phyloP scores from a whole-genome alignment of 371 early-diverging fungal genomes.

The Mucor lusitanicus region DNA sequence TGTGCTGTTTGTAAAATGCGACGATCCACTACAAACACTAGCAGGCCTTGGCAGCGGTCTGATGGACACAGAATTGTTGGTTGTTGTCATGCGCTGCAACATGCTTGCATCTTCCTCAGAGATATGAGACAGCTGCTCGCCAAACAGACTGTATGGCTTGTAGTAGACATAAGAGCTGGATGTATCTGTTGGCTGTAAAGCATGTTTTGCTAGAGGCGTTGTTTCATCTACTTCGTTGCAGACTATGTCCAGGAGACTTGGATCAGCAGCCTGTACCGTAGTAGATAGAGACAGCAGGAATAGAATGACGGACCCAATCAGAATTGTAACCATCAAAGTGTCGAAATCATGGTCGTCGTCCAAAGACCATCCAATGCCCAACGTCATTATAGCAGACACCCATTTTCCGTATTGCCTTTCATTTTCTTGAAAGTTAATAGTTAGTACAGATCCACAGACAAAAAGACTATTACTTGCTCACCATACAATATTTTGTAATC shows the following conservation, averaged over 20 bases:
- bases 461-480: conserved; percentile 2
- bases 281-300: conserved; percentile 44
- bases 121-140: conserved; percentile 43
- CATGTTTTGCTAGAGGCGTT: conserved; percentile 25
- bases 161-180: conserved; percentile 21
- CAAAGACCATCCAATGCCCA: conserved; percentile 37
- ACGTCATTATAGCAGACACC: conserved; percentile 29
- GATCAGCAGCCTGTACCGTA: conserved; percentile 36
- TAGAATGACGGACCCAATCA: conserved; percentile 37
- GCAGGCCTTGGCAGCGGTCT: conserved; percentile 6
- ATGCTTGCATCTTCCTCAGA: conserved; percentile 49
- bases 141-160: conserved; percentile 46
- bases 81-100: conserved; percentile 29
- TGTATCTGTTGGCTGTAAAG: conserved; percentile 10
- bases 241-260: conserved; percentile 13
- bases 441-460: conserved; percentile 1
- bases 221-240: conserved; percentile 13
- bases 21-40: conserved; percentile 7
- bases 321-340: conserved; percentile 37
- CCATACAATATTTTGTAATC: conserved; percentile 43
- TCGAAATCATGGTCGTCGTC: conserved; percentile 52
- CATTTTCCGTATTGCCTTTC: conserved; percentile 38
- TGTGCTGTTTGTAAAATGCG: not conserved
- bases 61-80: conserved; percentile 12
- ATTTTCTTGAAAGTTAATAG: not conserved